Evolutionary conservation across 768 basidiomycete species (phyloP), one percentile per base, ranked within the genome.

Genomic region (Lactarius hengduanensis): DNA sequence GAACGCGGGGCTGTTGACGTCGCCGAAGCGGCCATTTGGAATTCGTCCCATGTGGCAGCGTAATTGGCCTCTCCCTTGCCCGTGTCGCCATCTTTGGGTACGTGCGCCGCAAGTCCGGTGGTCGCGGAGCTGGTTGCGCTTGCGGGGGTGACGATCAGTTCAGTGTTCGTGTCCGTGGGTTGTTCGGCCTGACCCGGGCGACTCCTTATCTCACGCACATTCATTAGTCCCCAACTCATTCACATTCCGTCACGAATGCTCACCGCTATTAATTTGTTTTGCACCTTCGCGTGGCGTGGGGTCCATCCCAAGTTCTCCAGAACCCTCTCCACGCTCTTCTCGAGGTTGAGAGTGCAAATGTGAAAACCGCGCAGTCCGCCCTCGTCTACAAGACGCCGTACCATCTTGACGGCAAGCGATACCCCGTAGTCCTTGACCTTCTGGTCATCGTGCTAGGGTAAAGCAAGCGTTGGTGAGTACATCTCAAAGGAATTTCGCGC

Each of bases 11-110:
- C 94, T 96, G 73, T 97, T 92, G 74, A 91, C 92, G 76, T 98
- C 97, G 68, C 97, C 97, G 76, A 98, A 98, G 11, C 97, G 89
- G 41, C 97, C 97, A 74, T 99, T 99, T 8, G 97, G 75, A 98
- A 98, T 73, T 99, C 97, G 72, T 94, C 92, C 92, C 92, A 94
- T 22, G 86, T 86, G 1, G 88, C 83, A 0, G 90, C 90, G 69
- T 89, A 84, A 72, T 89, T 92, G 8, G 89, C 78, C 69, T 92
- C 91, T 7, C 90, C 91, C 54, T 84, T 83, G 32, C 89, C 87
- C 5, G 80, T 84, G 67, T 90, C 89, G 0, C 73, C 75, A 10
- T 87, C 83, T 3, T 79, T 76, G 10, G 77, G 66, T n/a, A 84
- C 80, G 20, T 82, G 78, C 9, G 78, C 77, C 45, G 83, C 77